Evolutionary conservation across 2,329 filamentous ascomycete species (phyloP), one percentile per base, ranked within the genome.

Genomic region (Penicillium fuscoglaucum): DNA sequence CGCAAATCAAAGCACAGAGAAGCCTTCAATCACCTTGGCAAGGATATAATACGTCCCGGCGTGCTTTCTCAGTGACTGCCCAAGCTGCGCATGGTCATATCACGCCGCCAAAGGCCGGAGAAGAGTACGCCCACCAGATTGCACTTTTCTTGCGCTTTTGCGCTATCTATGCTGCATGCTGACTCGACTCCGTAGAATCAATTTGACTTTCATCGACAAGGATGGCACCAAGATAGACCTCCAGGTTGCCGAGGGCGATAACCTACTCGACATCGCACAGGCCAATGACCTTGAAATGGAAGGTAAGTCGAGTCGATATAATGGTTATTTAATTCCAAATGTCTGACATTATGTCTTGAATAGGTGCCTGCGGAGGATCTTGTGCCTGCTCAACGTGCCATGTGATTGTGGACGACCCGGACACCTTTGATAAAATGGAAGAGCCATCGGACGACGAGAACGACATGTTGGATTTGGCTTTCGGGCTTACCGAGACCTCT

Each of bases 281-380:
- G 91, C 90, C 46, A 86, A 98, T 76, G 93, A 98, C 71, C 81
- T 99, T 43, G 95, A 99, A 76, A 98, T 99, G 93, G 95, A 99
- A 81, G 93, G 85, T 84, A 72, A 60, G 77, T 68, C 21, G 28
- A 51, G 12, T n/a, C 15, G 29, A 45, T 28, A 33, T 41, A 10
- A 29, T 31, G 17, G 28, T 12, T 28, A 6, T 3, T 43, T 31
- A 35, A 50, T 29, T 33, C 12, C 19, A 33, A 15, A 15, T 54
- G 2, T 19, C 57, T 62, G 33, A 62, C 47, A 4, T n/a, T 26
- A 15, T 47, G 15, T 56, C 21, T 31, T 4, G 24, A 17, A 24
- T 62, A 83, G 86, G 95, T 61, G 95, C 95, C 13, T 99, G 95
- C 72, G 95, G 95, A 66, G 95, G 92, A 24, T 95, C 90, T 35